Evolutionary conservation across 495 filamentous ascomycete species (phyloP).

Genomic region (Pyronema domesticum): DNA sequence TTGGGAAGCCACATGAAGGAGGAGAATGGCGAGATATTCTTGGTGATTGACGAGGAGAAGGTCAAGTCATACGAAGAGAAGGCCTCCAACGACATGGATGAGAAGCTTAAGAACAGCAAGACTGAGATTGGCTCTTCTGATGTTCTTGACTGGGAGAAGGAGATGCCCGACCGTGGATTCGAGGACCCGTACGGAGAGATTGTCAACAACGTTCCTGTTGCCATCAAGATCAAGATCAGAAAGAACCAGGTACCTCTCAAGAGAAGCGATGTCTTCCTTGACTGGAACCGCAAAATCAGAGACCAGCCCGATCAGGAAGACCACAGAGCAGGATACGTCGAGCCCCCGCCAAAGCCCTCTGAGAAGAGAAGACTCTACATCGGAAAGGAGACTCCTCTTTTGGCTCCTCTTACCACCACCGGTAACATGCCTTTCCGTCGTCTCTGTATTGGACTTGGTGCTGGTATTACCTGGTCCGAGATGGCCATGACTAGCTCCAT

Average conservation of each 20-base stretch:
- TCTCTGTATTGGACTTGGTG: slow-evolving; percentile 76
- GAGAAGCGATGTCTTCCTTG: slow-evolving; percentile 55
- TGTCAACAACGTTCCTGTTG: slow-evolving; percentile 50
- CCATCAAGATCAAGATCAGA: slow-evolving; percentile 49
- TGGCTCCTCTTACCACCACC: slow-evolving; percentile 76
- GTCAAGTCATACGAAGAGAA: slow-evolving; percentile 26
- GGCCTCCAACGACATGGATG: slow-evolving; percentile 11
- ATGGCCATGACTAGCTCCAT: slow-evolving; percentile 90
- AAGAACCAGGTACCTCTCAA: slow-evolving; percentile 46
- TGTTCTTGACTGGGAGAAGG: slow-evolving; percentile 20
- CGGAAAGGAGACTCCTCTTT: slow-evolving; percentile 72
- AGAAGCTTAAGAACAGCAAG: slow-evolving; percentile 21
- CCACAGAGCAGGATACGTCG: slow-evolving; percentile 56
- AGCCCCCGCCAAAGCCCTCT: slow-evolving; percentile 71
- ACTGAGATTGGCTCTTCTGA: slow-evolving; percentile 1
- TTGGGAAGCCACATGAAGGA: slow-evolving; percentile 58
- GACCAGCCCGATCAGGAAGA: slow-evolving; percentile 36
- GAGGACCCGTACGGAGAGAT: slow-evolving; percentile 40
- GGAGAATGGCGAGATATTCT: slow-evolving; percentile 49
- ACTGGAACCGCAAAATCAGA: slow-evolving; percentile 51
- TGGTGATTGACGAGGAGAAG: slow-evolving; percentile 36
- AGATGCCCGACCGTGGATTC: slow-evolving; percentile 18
- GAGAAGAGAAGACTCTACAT: slow-evolving; percentile 91
- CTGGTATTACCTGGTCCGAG: slow-evolving; percentile 88
- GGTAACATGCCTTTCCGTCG: slow-evolving; percentile 94